Evolutionary conservation across 2,329 filamentous ascomycete species (phyloP), one percentile per base, ranked within the genome.

Genomic region (Diaporthe batatas): DNA sequence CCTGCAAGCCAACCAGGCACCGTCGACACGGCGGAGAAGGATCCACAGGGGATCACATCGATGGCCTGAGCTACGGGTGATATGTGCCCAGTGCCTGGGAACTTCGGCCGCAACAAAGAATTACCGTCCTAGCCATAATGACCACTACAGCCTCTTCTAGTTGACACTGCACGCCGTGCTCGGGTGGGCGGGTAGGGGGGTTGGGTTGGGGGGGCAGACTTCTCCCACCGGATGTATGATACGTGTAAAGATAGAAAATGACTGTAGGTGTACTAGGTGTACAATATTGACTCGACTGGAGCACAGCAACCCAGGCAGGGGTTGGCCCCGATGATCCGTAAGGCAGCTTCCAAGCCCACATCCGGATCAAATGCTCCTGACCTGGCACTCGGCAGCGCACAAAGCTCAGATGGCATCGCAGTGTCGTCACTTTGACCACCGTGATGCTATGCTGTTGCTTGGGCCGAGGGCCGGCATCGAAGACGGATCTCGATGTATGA

Each of bases 1-100:
- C 21, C 59, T 23, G 29, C 21, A 29, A 51, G 21, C 29, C 42
- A 76, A 47, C 51, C 64, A 65, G 73, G 25, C 3, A 23, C 42
- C 36, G 47, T 55, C 21, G 47, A 68, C 29, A 44, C 39, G 58
- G 23, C 39, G 14, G 29, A 34, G 29, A 25, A 65, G 21, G 58
- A 42, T 10, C 4, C 18, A 12, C 29, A 25, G 12, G 62, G 25
- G 23, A 36, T 29, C 10, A 51, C 8, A 49, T 6, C 34, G 29
- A 65, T 12, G 23, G 21, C 21, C 21, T 8, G 16, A n/a, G 7
- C 16, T 49, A 29, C 18, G 29, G 11, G 29, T 21, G 21, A 34
- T 36, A 18, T 25, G 44, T 49, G 59, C 11, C 29, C 39, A 32
- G 8, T 1, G n/a, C 2, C 18, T 34, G 7, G 25, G 18, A 16